Base-by-base conservation (phyloP, 2,329 filamentous ascomycete genomes). In the Rosellinia necatrix region DNA sequence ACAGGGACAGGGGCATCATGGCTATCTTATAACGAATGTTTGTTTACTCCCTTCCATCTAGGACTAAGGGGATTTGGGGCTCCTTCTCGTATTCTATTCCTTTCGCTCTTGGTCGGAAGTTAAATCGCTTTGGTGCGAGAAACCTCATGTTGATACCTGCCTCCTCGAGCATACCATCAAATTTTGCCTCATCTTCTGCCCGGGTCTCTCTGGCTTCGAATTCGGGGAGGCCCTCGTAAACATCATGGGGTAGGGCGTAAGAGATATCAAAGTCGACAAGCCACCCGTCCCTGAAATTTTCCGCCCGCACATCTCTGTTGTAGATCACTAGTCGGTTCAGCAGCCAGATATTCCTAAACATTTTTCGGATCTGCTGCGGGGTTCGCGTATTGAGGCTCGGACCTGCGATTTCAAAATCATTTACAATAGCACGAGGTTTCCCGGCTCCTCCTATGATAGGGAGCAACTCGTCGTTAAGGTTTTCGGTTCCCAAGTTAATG, bases 391-490 rank as follows among this genome's bases (percentile, higher is more conserved):
- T 13, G 25, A 49, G 32, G 8, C 17, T 34, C 17, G 32, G 30
- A 24, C 49, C 49, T 8, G 30, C 41, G 40, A 38, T 46, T 40
- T 52, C 49, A 13, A 52, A 46, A 38, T 52, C 41, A 13, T 46
- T 52, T 25, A 52, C 41, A 52, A 52, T 22, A 30, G 32, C 32
- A 52, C 49, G 41, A 38, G 49, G 49, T 46, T n/a, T 6, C 41
- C 49, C 41, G 13, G 17, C 30, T 17, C 49, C 49, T 21, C 30
- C 49, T 30, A 38, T 3, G 30, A 51, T 44, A 4, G 30, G 15
- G 9, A 43, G 30, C 22, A 46, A 13, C 41, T 52, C 40, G 2
- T 52, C 40, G 4, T n/a, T 24, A 30, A 52, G 40, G 7, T 3
- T 24, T n/a, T 52, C 22, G 13, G 30, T 30, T 46, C 49, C 40